Evolutionary conservation across 192 early-diverging fungal species (phyloP), one percentile per base, ranked within the genome.

Genomic region (Piromyces finnis): DNA sequence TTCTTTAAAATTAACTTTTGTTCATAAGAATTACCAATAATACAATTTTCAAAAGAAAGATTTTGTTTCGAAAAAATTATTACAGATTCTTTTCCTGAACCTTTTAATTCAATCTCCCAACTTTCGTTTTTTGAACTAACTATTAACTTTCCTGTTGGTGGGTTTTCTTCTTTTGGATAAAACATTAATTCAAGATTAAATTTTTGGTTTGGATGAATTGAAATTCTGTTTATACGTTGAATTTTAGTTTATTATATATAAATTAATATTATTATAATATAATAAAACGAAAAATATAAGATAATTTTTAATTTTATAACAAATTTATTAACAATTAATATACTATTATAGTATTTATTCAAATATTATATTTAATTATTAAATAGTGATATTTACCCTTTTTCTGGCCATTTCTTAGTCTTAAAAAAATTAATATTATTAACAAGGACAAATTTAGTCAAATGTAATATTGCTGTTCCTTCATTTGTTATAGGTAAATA

Each of bases 1-100:
- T 91, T 91, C 83, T 91, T 91, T 22, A 91, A 81, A 15, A 87
- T 88, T 26, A 91, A 82, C 80, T 89, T 89, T 81, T 91, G 88
- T 79, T 91, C 89, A 81, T 91, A 91, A 5, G 87, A 82, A 82
- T 91, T 91, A 79, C 90, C 90, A 79, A 91, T 91, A 26, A 91
- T 79, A 84, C 90, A 91, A 77, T 91, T 89, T 28, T 86, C 81
- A 78, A 91, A 91, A n/a, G 88, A 87, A 7, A 91, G 80, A 11
- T 85, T 84, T 17, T 86, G 83, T 41, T 89, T 89, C 14, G 90
- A 91, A 14, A 91, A 87, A 82, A 91, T 91, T 29, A 91, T 81
- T 14, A 91, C 90, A 14, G 90, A 89, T 84, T 91, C 90, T 79
- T 89, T 78, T 18, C 90, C 90, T 3, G 87, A 77, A 11, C 90